Conservation (phyloP, 2,329 filamentous ascomycete genomes). For the Venturia carpophila region DNA sequence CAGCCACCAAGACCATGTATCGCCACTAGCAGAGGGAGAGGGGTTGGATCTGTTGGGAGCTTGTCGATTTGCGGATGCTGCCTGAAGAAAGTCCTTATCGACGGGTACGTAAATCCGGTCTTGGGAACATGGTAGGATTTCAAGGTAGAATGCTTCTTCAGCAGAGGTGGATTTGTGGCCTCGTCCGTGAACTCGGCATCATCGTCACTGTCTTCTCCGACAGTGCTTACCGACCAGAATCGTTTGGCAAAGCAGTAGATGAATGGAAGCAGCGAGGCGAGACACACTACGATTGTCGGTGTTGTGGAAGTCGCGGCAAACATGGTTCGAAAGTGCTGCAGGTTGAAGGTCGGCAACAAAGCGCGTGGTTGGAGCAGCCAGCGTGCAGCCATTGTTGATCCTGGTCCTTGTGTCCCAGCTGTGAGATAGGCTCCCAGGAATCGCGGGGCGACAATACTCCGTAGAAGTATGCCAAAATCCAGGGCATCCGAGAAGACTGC, state of each 20-base stretch:
- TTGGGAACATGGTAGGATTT: slow-evolving; percentile 62
- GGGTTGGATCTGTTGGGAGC: slow-evolving; percentile 58
- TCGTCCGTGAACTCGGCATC: slow-evolving; percentile 1
- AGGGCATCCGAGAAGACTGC: background rate
- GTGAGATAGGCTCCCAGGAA: background rate
- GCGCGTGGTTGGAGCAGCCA: background rate
- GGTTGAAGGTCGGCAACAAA: background rate
- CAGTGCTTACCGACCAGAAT: background rate
- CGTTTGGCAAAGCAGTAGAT: background rate
- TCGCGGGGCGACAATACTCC: background rate
- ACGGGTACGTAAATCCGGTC: slow-evolving; percentile 59
- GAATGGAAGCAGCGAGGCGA: background rate
- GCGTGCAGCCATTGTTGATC: background rate
- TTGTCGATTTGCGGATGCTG: slow-evolving; percentile 76
- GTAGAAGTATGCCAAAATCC: too few species aligned
- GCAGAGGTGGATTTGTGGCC: slow-evolving; percentile 59
- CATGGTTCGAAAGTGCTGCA: background rate
- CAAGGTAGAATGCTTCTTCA: slow-evolving; percentile 67
- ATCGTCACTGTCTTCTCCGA: background rate
- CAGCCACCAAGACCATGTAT: slow-evolving; percentile 92
- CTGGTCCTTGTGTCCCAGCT: background rate
- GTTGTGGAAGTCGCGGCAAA: background rate
- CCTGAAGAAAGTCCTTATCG: slow-evolving; percentile 74
- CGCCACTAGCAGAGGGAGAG: slow-evolving; percentile 80
- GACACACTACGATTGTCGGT: background rate